phyloP scores from a whole-genome alignment of 768 basidiomycete genomes.

The Tylopilus balloui region DNA sequence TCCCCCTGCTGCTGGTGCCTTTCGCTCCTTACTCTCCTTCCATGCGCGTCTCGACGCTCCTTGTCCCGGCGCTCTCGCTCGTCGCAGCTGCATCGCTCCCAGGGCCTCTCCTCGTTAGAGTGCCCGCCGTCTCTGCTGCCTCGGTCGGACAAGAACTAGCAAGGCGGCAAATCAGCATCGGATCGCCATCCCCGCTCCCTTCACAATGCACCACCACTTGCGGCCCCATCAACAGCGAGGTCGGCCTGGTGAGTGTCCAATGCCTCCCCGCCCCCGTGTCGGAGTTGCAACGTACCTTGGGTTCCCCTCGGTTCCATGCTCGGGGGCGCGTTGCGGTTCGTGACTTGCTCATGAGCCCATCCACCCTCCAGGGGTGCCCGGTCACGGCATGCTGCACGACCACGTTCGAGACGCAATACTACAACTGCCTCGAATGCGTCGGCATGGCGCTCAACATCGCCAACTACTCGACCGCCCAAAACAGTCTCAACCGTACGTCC shows the following conservation, averaged over 20 bases:
- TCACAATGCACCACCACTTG: slow-evolving; percentile 23
- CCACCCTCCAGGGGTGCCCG: slow-evolving; percentile 26
- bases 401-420: slow-evolving; percentile 37
- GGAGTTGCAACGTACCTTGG: slow-evolving; percentile 2
- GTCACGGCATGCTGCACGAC: slow-evolving; percentile 36
- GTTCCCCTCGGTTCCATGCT: too few relatives aligned
- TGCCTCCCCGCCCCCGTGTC: background rate
- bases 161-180: slow-evolving; percentile 19
- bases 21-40: background rate
- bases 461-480: slow-evolving; percentile 31
- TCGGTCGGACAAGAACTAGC: background rate
- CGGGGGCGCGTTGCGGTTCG: too few relatives aligned
- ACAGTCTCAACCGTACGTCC: slow-evolving; percentile 34
- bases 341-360: too few relatives aligned
- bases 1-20: too few relatives aligned
- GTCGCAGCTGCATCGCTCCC: slow-evolving; percentile 1
- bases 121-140: background rate
- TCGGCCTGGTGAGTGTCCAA: slow-evolving; percentile 18
- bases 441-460: slow-evolving; percentile 23
- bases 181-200: slow-evolving; percentile 13
- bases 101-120: slow-evolving; percentile 3
- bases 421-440: slow-evolving; percentile 41
- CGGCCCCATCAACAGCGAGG: slow-evolving; percentile 22
- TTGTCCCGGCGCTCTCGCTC: slow-evolving; percentile 1
- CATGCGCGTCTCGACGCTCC: slow-evolving; percentile 12